A percentile compares a stretch with the other conserved stretches of the same genome.
These are phyloP conservation scores for Aureobasidium sp. DNA, from an alignment of 2,329 filamentous ascomycete species.

Conservation along the genomic window DNA sequence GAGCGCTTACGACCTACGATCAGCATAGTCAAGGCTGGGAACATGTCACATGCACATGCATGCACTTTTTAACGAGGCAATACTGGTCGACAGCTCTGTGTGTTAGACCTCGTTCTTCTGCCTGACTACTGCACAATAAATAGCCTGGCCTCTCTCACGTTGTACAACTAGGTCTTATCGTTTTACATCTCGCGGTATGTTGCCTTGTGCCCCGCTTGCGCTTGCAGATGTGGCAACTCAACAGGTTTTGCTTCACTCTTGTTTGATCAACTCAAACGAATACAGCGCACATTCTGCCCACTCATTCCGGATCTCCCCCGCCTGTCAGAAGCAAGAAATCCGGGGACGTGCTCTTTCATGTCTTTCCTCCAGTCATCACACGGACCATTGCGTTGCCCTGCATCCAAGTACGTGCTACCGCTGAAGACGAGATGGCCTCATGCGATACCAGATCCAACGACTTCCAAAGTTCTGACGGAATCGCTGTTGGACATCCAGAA, in stretches of 20 bases:
- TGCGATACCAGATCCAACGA: conserved; percentile 20
- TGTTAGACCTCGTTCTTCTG: not conserved
- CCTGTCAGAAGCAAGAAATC: not conserved
- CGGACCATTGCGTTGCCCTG: conserved; percentile 9
- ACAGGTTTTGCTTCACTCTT: conserved; percentile 10
- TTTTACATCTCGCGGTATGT: not conserved
- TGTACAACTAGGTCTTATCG: not conserved
- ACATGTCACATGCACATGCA: conserved; percentile 19
- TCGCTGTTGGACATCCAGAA: conserved; percentile 12
- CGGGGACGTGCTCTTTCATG: not conserved
- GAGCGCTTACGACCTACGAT: conserved; percentile 2
- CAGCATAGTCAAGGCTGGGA: conserved; percentile 1
- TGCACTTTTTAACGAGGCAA: conserved; percentile 17
- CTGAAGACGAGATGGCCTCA: conserved; percentile 6
- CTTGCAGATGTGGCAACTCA: conserved; percentile 10
- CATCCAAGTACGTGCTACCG: conserved; percentile 13
- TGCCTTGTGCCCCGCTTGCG: conserved; percentile 15
- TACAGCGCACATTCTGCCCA: conserved; percentile 9
- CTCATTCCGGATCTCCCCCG: conserved; percentile 12
- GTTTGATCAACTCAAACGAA: conserved; percentile 19
- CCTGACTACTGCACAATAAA: conserved; percentile 12
- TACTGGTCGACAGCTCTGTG: conserved; percentile 4
- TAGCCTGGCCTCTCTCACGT: not conserved
- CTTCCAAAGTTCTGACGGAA: conserved; percentile 2
- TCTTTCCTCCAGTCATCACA: conserved; percentile 13